These are phyloP conservation scores for Triticum timopheevii DNA, from an alignment of 176 grass and related monocot species.

Conservation along the genomic window DNA sequence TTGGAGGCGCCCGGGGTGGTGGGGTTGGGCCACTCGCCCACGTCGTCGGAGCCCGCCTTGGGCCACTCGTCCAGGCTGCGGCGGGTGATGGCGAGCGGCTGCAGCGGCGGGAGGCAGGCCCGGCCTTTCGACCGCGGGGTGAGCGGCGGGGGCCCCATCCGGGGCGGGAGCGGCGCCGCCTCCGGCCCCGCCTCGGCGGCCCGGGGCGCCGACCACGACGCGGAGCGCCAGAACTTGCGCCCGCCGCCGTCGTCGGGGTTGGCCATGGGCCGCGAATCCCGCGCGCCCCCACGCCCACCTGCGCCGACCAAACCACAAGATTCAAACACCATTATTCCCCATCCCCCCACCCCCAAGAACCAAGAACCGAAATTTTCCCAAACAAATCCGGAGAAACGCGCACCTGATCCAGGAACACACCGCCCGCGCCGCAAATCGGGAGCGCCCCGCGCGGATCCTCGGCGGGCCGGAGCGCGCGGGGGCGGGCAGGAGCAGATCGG, in stretches of 20 bases:
- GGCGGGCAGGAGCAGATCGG: constrained; percentile 39
- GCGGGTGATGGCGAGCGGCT: constrained; percentile 80
- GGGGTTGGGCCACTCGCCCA: constrained; percentile 91
- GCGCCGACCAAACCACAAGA: background rate
- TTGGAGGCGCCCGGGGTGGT: constrained; percentile 70
- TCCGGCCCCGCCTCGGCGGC: constrained; percentile 40
- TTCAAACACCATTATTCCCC: constrained; percentile 26
- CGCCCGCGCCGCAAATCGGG: background rate
- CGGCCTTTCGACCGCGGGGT: constrained; percentile 83
- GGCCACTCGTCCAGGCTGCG: constrained; percentile 92
- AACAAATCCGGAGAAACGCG: background rate
- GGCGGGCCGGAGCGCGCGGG: constrained; percentile 22
- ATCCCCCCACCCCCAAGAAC: background rate
- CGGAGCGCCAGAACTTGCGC: constrained; percentile 85
- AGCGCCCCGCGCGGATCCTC: background rate
- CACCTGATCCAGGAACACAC: constrained; percentile 13
- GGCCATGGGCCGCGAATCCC: constrained; percentile 44
- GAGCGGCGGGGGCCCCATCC: constrained; percentile 50
- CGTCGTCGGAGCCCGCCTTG: constrained; percentile 74
- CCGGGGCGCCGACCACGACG: constrained; percentile 78
- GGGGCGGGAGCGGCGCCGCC: constrained; percentile 5
- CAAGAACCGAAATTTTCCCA: background rate
- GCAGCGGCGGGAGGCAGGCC: constrained; percentile 75
- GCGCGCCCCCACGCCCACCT: background rate
- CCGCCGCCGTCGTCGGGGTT: constrained; percentile 51